Base-by-base conservation (phyloP, 345 rosid species). In the Mallotus nudiflorus region DNA sequence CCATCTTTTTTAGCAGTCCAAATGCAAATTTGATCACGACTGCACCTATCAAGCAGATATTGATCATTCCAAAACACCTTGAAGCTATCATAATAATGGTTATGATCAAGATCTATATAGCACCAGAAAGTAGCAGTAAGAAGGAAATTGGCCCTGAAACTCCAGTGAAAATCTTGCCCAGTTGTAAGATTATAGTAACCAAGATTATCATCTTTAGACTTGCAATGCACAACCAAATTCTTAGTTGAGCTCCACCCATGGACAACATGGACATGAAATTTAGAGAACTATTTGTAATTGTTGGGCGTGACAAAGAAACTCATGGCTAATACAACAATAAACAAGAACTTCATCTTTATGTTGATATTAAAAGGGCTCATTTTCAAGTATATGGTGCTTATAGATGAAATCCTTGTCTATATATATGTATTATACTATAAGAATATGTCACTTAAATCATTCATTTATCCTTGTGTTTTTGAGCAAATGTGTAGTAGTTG, bases 1-100 rank as follows among this genome's bases (percentile, higher is more conserved):
- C 83, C 85, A 54, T 76, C 81, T 2, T 35, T 64, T 54, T 71
- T 82, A 27, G 70, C 79, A 6, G 54, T 76, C 81, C 85, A 82
- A 71, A 79, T 37, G 4, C 85, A 82, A 6, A 22, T 44, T n/a
- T 79, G 45, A 35, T 35, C 25, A 3, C 3, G 0, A 39, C 25
- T 49, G 4, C 65, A 61, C 18, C 14, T 35, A 0, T 11, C n/a
- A 1, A 40, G 3, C 4, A 82, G 65, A 3, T 54, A 50, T 4
- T 60, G 75, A 49, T 71, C 75, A 40, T 67, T 50, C 86, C 76
- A 74, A 52, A 77, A 82, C 54, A 72, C 85, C 0, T 78, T 64
- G 16, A 77, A 49, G 8, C 51, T 25, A 51, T 65, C 53, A 62
- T 77, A 66, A n/a, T 62, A 49, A 57, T 72, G 54, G 46, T 72